These are phyloP conservation scores for Penicillium goetzii DNA, from an alignment of 495 filamentous ascomycete species.

Conservation along the genomic window DNA sequence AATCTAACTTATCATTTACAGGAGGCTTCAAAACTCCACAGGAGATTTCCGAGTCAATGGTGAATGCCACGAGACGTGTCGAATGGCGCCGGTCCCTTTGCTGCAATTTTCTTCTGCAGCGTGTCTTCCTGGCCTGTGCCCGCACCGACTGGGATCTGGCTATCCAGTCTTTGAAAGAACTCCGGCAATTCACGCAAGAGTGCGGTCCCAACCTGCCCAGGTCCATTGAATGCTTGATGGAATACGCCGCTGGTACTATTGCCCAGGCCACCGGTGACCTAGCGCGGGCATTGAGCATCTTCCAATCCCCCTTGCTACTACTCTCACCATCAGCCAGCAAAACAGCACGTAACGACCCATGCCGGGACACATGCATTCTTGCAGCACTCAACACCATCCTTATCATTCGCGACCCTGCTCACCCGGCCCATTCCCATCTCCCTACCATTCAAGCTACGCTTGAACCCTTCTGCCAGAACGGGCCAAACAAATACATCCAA, in stretches of 20 bases:
- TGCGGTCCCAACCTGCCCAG: slow-evolving; percentile 45
- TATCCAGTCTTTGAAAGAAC: slow-evolving; percentile 43
- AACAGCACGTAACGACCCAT: slow-evolving; percentile 55
- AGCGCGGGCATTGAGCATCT: slow-evolving; percentile 64
- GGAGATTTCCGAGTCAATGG: slow-evolving; percentile 51
- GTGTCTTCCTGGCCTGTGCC: slow-evolving; percentile 60
- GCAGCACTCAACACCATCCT: slow-evolving; percentile 80
- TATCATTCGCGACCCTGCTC: slow-evolving; percentile 70
- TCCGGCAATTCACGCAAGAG: slow-evolving; percentile 41
- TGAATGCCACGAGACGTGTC: slow-evolving; percentile 45
- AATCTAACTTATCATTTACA: slow-evolving; percentile 10
- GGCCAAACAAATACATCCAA: slow-evolving; percentile 72
- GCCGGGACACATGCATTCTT: slow-evolving; percentile 73
- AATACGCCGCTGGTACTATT: slow-evolving; percentile 77
- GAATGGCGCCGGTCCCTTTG: slow-evolving; percentile 58
- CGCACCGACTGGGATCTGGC: slow-evolving; percentile 68
- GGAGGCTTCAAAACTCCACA: slow-evolving; percentile 47
- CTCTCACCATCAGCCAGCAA: slow-evolving; percentile 49
- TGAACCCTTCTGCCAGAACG: slow-evolving; percentile 66
- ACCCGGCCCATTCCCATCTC: slow-evolving; percentile 52
- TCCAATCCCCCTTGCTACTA: slow-evolving; percentile 60
- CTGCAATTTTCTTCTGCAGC: slow-evolving; percentile 61
- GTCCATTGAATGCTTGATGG: slow-evolving; percentile 48
- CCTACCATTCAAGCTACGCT: slow-evolving; percentile 63
- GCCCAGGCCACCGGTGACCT: slow-evolving; percentile 78